Conservation (phyloP, 1,284 basidiomycete genomes). For the Ustilago esculenta region DNA sequence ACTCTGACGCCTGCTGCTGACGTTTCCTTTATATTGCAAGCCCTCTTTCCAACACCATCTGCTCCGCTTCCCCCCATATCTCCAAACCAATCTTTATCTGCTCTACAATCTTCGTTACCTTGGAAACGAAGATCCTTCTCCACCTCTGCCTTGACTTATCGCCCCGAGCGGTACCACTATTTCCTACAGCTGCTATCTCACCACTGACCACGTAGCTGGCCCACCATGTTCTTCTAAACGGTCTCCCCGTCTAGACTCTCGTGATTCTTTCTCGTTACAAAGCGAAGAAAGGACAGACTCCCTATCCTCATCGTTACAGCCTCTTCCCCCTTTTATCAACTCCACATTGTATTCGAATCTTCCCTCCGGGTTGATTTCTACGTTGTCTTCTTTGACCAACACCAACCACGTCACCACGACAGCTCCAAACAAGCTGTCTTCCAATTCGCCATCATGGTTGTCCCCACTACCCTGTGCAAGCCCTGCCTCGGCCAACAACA, state of each 20-base stretch:
- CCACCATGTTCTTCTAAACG: constrained; percentile 56
- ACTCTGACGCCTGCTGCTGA: constrained; percentile 16
- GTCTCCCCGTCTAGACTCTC: constrained; percentile 39
- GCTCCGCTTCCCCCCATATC: constrained; percentile 1
- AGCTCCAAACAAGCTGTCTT: constrained; percentile 48
- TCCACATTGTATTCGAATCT: constrained; percentile 35
- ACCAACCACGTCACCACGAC: constrained; percentile 27
- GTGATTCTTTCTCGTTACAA: constrained; percentile 35
- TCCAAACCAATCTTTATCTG: constrained; percentile 14
- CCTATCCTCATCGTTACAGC: constrained; percentile 41
- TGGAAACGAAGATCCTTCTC: constrained; percentile 4
- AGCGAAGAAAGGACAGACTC: constrained; percentile 52
- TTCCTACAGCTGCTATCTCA: constrained; percentile 46
- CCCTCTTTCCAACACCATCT: not conserved
- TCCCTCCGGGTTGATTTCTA: constrained; percentile 52
- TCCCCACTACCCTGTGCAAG: constrained; percentile 37
- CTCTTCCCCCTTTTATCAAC: constrained; percentile 27
- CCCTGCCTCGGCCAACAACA: constrained; percentile 47
- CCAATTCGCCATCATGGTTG: constrained; percentile 45
- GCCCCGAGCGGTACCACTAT: constrained; percentile 32
- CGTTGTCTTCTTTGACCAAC: constrained; percentile 50
- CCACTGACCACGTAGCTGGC: constrained; percentile 51
- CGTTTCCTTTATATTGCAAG: constrained; percentile 16
- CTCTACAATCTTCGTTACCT: constrained; percentile 10
- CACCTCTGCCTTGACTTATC: constrained; percentile 12